These are phyloP conservation scores for Eucalyptus curtisii DNA, from an alignment of 345 rosid genomes.

Conservation along the genomic window DNA sequence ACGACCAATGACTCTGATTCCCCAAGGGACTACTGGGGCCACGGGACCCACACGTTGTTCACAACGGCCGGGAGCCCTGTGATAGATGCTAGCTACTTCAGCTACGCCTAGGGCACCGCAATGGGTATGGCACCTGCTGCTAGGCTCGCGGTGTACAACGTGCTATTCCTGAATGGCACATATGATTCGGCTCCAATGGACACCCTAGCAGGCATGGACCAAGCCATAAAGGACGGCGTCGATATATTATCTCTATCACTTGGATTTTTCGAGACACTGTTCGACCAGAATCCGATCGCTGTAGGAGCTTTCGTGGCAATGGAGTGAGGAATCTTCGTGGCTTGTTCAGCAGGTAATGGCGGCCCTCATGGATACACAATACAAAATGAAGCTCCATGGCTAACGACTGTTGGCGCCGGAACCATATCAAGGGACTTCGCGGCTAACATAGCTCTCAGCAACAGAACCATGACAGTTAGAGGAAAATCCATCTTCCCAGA, in stretches of 20 bases:
- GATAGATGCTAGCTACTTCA: slow-evolving; percentile 16
- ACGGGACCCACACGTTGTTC: slow-evolving; percentile 33
- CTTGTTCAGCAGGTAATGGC: slow-evolving; percentile 29
- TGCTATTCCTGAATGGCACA: slow-evolving; percentile 1
- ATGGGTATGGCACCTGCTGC: slow-evolving; percentile 26
- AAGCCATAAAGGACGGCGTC: slow-evolving; percentile 34
- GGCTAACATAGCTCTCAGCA: slow-evolving; percentile 10
- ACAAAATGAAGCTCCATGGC: slow-evolving; percentile 30
- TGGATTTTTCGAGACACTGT: slow-evolving; percentile 17
- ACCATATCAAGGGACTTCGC: slow-evolving; percentile 17
- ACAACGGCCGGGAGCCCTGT: slow-evolving; percentile 28
- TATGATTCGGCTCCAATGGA: slow-evolving; percentile 19
- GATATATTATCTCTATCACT: slow-evolving; percentile 26
- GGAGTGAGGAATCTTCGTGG: slow-evolving; percentile 32
- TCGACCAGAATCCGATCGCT: slow-evolving; percentile 27
- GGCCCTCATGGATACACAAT: slow-evolving; percentile 31
- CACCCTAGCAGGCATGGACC: slow-evolving; percentile 39
- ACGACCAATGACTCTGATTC: slow-evolving; percentile 27
- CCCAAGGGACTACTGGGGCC: slow-evolving; percentile 34
- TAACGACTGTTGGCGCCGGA: slow-evolving; percentile 26
- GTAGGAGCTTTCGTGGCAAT: slow-evolving; percentile 36
- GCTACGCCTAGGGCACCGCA: slow-evolving; percentile 36
- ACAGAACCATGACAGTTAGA: neutral
- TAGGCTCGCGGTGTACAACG: slow-evolving; percentile 46
- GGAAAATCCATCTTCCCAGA: slow-evolving; percentile 26